Evolutionary conservation across 768 basidiomycete genomes (phyloP), one percentile per base, ranked within the genome.

Genomic region (Cyclocybe aegerita): DNA sequence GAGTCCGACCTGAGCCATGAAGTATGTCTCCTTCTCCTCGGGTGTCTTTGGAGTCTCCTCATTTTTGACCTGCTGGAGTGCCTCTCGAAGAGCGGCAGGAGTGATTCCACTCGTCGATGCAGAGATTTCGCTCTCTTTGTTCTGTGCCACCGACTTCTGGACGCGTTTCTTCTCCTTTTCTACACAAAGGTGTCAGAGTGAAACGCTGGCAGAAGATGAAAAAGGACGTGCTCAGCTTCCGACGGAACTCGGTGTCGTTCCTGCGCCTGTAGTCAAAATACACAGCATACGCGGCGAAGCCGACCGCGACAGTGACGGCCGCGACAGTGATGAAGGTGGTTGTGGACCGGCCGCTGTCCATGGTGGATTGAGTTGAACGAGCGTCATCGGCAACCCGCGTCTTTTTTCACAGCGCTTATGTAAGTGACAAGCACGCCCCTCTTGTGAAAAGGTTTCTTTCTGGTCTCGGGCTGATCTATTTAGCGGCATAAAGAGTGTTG

Each of bases 251-350:
- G 38, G 75, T 69, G 64, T 97, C 93, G 65, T 89, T 91, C 63
- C 95, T 82, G 45, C 97, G 86, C 74, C 82, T 90, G 75, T 96
- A 86, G 77, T 99, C 97, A 62, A 98, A 99, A 72, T 93, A 98
- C 47, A 83, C 78, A 30, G 89, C 93, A 68, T 98, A 98, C 16
- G 85, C 92, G 33, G 89, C 68, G 35, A 85, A 60, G 40, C 84
- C 77, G 39, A 80, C 78, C 15, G 85, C 77, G 35, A 85, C 68
- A 35, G 77, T 72, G 59, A 76, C 66, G 33, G 73, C 73, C 23
- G 78, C 76, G 59, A 77, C 66, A 45, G 76, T 70, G 61, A 79
- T 65, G 50, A 71, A 61, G 48, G 66, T 70, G 48, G 66, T 68
- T 34, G 66, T 63, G 46, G 70, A 64, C 59, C 70, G 23, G 23